Base-by-base conservation (phyloP, 768 basidiomycete species). In the Phylloporus rhodoxanthus region DNA sequence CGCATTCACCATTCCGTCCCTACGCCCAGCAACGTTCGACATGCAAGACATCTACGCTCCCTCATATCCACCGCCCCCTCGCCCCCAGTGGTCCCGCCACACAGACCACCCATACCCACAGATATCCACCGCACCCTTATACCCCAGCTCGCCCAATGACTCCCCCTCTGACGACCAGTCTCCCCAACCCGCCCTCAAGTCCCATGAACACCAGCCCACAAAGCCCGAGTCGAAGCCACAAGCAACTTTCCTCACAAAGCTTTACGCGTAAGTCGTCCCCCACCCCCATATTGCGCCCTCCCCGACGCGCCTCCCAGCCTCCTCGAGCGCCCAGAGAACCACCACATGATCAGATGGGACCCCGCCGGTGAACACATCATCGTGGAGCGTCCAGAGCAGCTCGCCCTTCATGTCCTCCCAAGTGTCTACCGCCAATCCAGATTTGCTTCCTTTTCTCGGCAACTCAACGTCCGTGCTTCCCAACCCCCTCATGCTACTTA, bases 331-430 rank as follows among this genome's bases (percentile, higher is more conserved):
- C 81, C 87, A 50, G 91, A 94, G 70, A 93, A 94, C 70, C 88
- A 93, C 59, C 88, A 92, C 68, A 94, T 95, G 87, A 94, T 96
- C 67, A 86, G 92, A 45, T 96, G 92, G 92, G 91, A 93, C 65
- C 85, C 87, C 14, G 83, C 85, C 19, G 93, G 92, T 54, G 88
- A 92, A 66, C 87, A 92, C 63, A 94, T 96, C 76, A 91, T 96
- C 70, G 92, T 96, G 48, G 92, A 94, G 64, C 76, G 87, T 28
- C 93, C 92, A 55, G 90, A 91, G 66, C 91, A 94, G 67, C 84
- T 96, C 51, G 92, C 92, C 2, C 80, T 92, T 48, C 91, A 94
- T 68, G 88, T 96, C 66, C 82, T 96, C 55, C 92, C 93, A 44
- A 85, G 85, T 61, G 86, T 96, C 47, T 96, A 96, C 71, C 85